Percentiles rank a stretch among this genome's conserved stretches.
Evolutionary conservation across 2,329 filamentous ascomycete genomes (phyloP).

Genomic region (Ceratocystis alfenasii): DNA sequence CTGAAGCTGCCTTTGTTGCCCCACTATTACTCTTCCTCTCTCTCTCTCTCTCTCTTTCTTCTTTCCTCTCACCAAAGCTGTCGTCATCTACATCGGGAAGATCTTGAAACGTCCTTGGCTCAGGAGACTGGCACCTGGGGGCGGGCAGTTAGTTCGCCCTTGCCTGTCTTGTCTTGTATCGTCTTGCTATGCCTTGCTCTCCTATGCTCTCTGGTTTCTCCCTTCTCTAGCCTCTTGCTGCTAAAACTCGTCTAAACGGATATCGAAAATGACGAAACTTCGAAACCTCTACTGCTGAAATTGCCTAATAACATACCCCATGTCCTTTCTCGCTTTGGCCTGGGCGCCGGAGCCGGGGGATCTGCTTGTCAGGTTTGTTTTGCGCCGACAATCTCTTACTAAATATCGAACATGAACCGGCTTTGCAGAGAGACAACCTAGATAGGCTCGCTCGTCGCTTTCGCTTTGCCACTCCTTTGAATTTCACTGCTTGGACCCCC

Average conservation of each 20-base stretch:
- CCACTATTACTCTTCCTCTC: neutral
- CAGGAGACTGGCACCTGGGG: neutral
- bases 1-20: neutral
- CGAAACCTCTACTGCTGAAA: neutral
- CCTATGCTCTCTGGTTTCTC: neutral
- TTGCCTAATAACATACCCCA: neutral
- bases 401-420: neutral
- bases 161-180: neutral
- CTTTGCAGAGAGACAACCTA: neutral
- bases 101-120: constrained; percentile 1
- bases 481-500: neutral
- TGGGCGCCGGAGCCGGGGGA: neutral
- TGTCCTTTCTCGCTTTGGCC: neutral
- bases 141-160: neutral
- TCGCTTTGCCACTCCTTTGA: neutral
- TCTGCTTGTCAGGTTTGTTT: too few species aligned
- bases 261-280: neutral
- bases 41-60: neutral
- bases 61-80: neutral
- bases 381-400: neutral
- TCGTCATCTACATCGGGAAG: constrained; percentile 2
- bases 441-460: neutral
- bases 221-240: neutral
- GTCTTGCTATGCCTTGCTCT: neutral
- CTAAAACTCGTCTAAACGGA: neutral